phyloP scores from a whole-genome alignment of 2,329 filamentous ascomycete genomes.

The Alternaria triticina region DNA sequence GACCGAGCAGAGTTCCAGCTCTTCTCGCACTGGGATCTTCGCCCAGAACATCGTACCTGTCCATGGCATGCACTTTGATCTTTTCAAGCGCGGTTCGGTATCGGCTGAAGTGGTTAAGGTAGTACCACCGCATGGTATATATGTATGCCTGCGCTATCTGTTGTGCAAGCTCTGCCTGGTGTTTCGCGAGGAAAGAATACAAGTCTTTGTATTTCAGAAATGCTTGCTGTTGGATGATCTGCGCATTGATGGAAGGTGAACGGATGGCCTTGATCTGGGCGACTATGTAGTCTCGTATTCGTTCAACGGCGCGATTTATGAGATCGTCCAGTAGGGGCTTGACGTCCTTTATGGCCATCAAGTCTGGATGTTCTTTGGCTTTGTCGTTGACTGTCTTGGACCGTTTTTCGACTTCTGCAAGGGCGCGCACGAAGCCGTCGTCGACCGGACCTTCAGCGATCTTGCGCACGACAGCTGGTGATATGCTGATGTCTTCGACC shows the following conservation, averaged over 20 bases:
- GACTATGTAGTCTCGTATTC: conserved; percentile 93
- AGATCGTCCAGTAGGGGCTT: conserved; percentile 85
- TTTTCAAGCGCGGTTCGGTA: conserved; percentile 86
- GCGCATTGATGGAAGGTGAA: conserved; percentile 95
- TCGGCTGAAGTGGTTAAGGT: conserved; percentile 85
- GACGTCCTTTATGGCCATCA: conserved; percentile 82
- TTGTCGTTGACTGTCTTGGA: conserved; percentile 74
- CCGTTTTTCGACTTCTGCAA: conserved; percentile 84
- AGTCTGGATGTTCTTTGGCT: conserved; percentile 61
- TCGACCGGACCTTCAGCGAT: conserved; percentile 91
- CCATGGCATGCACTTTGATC: conserved; percentile 80
- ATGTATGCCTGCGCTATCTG: conserved; percentile 94
- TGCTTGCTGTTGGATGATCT: conserved; percentile 93
- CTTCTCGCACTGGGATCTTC: conserved; percentile 76
- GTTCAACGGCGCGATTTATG: conserved; percentile 85
- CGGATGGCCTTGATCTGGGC: conserved; percentile 92
- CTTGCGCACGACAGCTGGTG: conserved; percentile 80
- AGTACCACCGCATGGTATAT: conserved; percentile 99
- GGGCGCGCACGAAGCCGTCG: conserved; percentile 81
- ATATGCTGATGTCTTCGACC: conserved; percentile 89
- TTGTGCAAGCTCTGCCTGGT: conserved; percentile 82
- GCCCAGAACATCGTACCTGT: conserved; percentile 83
- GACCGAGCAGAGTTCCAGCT: conserved; percentile 49
- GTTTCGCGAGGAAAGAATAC: conserved; percentile 81
- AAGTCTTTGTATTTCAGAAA: conserved; percentile 89